Evolutionary conservation across 768 basidiomycete species (phyloP), one percentile per base, ranked within the genome.

Genomic region (Phylloporus scabripes): DNA sequence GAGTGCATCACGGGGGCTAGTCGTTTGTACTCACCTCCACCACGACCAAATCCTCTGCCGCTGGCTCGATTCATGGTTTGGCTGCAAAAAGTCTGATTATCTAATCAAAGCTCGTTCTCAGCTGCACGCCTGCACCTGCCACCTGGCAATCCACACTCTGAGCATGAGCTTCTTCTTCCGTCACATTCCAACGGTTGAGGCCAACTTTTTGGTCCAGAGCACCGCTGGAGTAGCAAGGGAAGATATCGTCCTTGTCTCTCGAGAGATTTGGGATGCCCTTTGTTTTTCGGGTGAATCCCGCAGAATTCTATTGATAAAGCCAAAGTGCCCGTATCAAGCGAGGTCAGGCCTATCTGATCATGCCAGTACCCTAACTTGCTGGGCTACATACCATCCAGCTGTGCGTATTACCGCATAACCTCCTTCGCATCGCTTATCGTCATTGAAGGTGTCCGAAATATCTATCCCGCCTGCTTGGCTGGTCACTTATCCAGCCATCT

Each of bases 1-100:
- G 15, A 54, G 43, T 23, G 15, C 24, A 38, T 14, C 28, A 26
- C n/a, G n/a, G 11, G 5, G 14, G 24, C 28, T 24, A 14, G 7
- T 21, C 18, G 2, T 40, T 44, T 14, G 34, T 37, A 40, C 64
- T 48, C 53, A 74, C 79, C 74, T 60, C 78, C 75, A 40, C 82
- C 79, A 18, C 84, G 72, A 51, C 74, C 67, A 60, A 73, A 77
- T 52, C 80, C 79, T 72, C 82, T 70, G 51, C 60, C 51, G 46
- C 73, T 69, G 52, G 82, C 79, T 53, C 83, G 74, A 66, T 61
- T 75, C 78, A 81, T 80, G 60, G 40, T 38, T 29, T 29, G 29
- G n/a, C 20, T 45, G 18, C 9, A 26, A 21, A 49, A 26, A 9
- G 18, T 5, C 8, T 41, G 44, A 53, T 66, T 62, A 68, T 49